Evolutionary conservation across 805 yeast species (phyloP), one percentile per base, ranked within the genome.

Genomic region (Tetrapisispora iriomotensis): DNA sequence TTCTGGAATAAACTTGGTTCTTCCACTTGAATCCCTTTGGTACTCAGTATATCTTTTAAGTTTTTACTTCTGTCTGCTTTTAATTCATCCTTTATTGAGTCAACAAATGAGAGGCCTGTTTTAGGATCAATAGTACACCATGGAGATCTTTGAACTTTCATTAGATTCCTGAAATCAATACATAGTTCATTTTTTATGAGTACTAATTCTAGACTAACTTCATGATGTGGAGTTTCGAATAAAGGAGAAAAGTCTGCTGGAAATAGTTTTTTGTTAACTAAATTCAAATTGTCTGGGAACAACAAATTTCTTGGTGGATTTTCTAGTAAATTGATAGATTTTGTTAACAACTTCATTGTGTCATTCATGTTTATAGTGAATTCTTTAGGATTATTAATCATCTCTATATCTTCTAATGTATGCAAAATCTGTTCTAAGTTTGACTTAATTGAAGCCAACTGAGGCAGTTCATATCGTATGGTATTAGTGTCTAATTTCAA

Each of bases 131-230:
- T 67, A 4, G 67, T 60, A 43, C 71, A 61, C 88, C 88, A 82
- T 1, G 88, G 88, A 41, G 63, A 65, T 43, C 71, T 75, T 0
- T 67, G 67, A 8, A 80, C 68, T 18, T 59, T 59, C 25, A 60
- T 64, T 27, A 80, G 51, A 37, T 70, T 68, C 50, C 75, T 72
- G 41, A 79, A 58, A 39, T 80, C 87, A 6, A 79, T 57, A 19
- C 79, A 67, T 3, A 80, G 53, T 49, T 82, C 87, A 17, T 79
- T 76, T 53, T 76, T 79, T 45, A 70, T 66, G 18, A 80, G 60
- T 39, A 72, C 72, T 21, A 79, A 48, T 49, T 82, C 90, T 30
- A 80, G 52, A 2, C 79, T 62, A 5, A 78, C 35, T 36, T 51
- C 49, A 36, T 65, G 66, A 29, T 62, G 61, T 28, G 55, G 48